Conservation (phyloP, 805 yeast genomes). For the Candida silvatica region DNA sequence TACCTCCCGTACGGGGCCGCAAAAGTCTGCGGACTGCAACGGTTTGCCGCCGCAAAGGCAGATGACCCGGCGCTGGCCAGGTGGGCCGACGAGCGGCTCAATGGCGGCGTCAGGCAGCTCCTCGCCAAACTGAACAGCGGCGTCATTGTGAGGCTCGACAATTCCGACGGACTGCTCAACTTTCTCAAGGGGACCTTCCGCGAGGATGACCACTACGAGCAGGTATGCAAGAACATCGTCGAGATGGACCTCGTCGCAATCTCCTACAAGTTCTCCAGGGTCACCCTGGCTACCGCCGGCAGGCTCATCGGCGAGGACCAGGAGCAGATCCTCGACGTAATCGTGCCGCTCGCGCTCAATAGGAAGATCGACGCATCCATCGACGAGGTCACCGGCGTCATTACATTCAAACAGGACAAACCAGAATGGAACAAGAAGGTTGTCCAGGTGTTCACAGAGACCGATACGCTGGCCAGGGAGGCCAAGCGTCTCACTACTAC, state of each 20-base stretch:
- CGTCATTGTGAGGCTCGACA: neutral
- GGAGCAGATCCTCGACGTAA: conserved; percentile 9
- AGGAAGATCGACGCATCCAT: conserved; percentile 17
- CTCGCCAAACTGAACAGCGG: neutral
- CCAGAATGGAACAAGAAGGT: neutral
- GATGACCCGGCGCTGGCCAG: neutral
- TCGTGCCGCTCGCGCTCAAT: conserved; percentile 12
- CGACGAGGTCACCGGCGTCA: conserved; percentile 13
- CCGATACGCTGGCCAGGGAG: neutral
- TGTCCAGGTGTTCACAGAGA: neutral
- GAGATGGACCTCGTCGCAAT: conserved; percentile 16
- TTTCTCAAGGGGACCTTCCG: neutral
- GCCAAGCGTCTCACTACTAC: no score
- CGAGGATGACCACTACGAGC: conserved; percentile 1
- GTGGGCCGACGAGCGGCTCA: neutral
- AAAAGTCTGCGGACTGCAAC: conserved; percentile 4
- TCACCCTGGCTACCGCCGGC: conserved; percentile 10
- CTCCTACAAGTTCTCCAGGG: conserved; percentile 13
- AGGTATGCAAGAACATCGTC: conserved; percentile 8
- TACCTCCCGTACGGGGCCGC: conserved; percentile 9
- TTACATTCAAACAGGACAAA: conserved; percentile 9
- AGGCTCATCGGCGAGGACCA: conserved; percentile 6
- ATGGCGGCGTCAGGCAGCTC: neutral
- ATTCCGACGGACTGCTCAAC: neutral
- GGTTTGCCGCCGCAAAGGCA: neutral